These are phyloP conservation scores for Gyromitra esculenta DNA, from an alignment of 2,329 filamentous ascomycete species.

Conservation along the genomic window DNA sequence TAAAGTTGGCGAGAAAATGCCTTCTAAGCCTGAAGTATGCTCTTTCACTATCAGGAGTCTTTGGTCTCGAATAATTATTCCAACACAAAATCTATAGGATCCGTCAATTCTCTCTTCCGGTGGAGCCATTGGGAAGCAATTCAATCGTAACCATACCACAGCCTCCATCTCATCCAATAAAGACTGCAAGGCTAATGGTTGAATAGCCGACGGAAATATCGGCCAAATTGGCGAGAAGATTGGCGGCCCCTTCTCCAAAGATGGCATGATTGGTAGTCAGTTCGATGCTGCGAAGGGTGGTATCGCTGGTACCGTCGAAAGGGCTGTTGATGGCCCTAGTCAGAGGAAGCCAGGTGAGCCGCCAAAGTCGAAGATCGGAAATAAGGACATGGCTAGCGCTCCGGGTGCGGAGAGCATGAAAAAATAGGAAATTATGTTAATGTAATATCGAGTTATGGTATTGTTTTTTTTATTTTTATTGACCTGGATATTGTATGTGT, in stretches of 20 bases:
- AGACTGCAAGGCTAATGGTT: not conserved
- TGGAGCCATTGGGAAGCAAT: slow-evolving; percentile 67
- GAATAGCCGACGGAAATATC: slow-evolving; percentile 62
- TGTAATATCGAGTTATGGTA: not conserved
- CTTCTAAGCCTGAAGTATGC: slow-evolving; percentile 29
- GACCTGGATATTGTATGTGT: not conserved
- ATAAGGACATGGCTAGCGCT: not conserved
- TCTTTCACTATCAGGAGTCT: not conserved
- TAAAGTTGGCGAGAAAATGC: slow-evolving; percentile 37
- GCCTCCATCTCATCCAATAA: not conserved
- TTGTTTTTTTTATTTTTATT: not conserved
- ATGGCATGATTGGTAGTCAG: slow-evolving; percentile 67
- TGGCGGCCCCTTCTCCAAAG: slow-evolving; percentile 65
- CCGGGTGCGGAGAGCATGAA: slow-evolving; percentile 14
- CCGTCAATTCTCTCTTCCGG: slow-evolving; percentile 64
- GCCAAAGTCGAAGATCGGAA: not conserved
- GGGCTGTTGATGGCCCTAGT: slow-evolving; percentile 61
- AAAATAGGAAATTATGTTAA: slow-evolving; percentile 2
- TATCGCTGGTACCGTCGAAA: slow-evolving; percentile 67
- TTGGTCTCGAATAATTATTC: not conserved
- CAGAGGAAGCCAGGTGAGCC: slow-evolving; percentile 55
- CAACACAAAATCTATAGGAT: slow-evolving; percentile 38
- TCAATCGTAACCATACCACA: slow-evolving; percentile 62
- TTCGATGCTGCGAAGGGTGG: slow-evolving; percentile 66
- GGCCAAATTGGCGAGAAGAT: slow-evolving; percentile 66